Percentiles rank a stretch among this genome's conserved stretches.
Conservation (phyloP, 768 basidiomycete species). For the Phallus indusiatus region DNA sequence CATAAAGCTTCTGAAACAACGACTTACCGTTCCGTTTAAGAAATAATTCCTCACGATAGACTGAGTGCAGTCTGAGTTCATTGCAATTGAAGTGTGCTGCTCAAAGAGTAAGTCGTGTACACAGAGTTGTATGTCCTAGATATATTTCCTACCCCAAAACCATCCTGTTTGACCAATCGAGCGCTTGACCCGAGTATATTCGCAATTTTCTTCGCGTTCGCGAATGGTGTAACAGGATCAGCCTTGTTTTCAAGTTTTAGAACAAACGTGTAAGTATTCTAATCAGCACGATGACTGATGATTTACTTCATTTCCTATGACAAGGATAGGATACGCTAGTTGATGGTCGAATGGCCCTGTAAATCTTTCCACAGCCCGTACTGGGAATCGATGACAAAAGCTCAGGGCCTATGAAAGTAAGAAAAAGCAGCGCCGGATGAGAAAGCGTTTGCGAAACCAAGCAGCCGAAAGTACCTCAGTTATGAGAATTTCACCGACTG, state of each 20-base stretch:
- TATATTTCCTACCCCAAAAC: slow-evolving; percentile 18
- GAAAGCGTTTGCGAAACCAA: not conserved
- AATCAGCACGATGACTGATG: not conserved
- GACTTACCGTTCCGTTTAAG: too few species aligned
- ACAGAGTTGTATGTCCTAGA: not conserved
- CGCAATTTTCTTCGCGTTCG: slow-evolving; percentile 15
- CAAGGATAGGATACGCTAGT: slow-evolving; percentile 10
- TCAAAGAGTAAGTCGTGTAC: not conserved
- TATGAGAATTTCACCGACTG: not conserved
- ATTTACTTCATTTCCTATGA: slow-evolving; percentile 13
- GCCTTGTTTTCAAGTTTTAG: slow-evolving; percentile 2
- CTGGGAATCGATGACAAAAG: slow-evolving; percentile 16
- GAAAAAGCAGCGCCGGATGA: slow-evolving; percentile 11
- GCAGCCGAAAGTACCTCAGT: not conserved
- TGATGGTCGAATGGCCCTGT: slow-evolving; percentile 15
- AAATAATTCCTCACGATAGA: too few species aligned
- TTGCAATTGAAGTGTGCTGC: slow-evolving; percentile 2
- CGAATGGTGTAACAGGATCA: slow-evolving; percentile 20
- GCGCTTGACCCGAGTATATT: slow-evolving; percentile 17
- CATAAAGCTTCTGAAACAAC: too few species aligned
- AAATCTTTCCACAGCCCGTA: slow-evolving; percentile 11
- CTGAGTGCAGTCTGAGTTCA: not conserved
- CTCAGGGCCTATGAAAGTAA: slow-evolving; percentile 12
- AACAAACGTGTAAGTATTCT: too few species aligned
- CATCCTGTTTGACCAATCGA: slow-evolving; percentile 19